Evolutionary conservation across 805 yeast species (phyloP), one percentile per base, ranked within the genome.

Genomic region (Isabelozyma rhagii): DNA sequence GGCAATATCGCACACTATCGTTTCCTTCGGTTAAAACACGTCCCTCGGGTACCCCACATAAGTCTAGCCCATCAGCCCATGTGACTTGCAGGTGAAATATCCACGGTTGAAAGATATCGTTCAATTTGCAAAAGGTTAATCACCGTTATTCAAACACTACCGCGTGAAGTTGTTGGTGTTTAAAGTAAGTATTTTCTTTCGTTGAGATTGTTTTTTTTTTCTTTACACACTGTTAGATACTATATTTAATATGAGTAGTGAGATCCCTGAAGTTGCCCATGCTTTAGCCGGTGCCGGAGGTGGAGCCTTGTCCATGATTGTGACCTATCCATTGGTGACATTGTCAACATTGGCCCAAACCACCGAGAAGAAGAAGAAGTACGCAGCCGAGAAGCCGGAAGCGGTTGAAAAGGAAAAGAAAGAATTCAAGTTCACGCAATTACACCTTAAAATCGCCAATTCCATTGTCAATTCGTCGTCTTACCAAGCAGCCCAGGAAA

Each of bases 201-300:
- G 21, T 25, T 25, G 43, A 18, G 41, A 18, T 39, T 39, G 21
- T 39, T 39, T 39, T 21, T 21, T 21, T 21, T 39, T 39, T 39
- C 41, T 39, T 15, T 15, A 15, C 17, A 15, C 41, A 39, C 39
- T n/a, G 10, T 7, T 31, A 10, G 31, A 8, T 17, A 36, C 8
- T 4, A 17, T 44, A 34, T 45, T 36, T 14, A 31, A 21, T 41
- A 18, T 28, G 36, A 31, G 36, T 31, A 31, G 36, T 31, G 36
- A 31, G n/a, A 31, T 31, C 4, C 36, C 75, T 51, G 80, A 80
- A 54, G 60, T 88, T 38, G 90, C 94, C 11, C 97, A 92, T 63
- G 97, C 97, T n/a, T 67, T 92, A 9, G 87, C 97, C 5, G 98
- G 97, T 9, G 96, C 97, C 36, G 85, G 92, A 6, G 96, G 97